Evolutionary conservation across 192 early-diverging fungal species (phyloP).

Genomic region (Coemansia sp.): DNA sequence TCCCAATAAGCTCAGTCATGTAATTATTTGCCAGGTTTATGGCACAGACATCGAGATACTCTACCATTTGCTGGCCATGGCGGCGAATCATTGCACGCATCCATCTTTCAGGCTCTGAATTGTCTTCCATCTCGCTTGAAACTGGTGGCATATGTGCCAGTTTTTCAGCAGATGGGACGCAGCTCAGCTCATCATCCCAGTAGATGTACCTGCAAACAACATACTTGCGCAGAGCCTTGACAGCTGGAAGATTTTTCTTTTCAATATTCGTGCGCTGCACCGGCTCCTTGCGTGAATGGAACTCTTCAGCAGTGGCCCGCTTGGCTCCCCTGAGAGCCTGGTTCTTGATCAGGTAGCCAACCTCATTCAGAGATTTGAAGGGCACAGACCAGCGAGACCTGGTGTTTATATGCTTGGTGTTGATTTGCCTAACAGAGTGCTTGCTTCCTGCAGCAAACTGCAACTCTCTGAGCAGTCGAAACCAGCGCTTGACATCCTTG

Average conservation of each 20-base stretch:
- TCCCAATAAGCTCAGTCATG: slow-evolving; percentile 14
- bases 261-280: slow-evolving; percentile 38
- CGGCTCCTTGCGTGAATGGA: neutral
- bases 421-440: slow-evolving; percentile 40
- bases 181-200: slow-evolving; percentile 14
- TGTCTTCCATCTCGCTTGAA: slow-evolving; percentile 24
- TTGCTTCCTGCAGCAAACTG: slow-evolving; percentile 30
- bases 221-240: slow-evolving; percentile 41
- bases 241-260: slow-evolving; percentile 41
- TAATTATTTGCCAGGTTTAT: slow-evolving; percentile 34
- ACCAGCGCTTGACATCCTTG: slow-evolving; percentile 31
- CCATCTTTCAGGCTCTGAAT: slow-evolving; percentile 46
- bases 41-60: slow-evolving; percentile 36
- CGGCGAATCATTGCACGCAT: slow-evolving; percentile 45
- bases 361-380: slow-evolving; percentile 47
- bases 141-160: neutral
- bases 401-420: slow-evolving; percentile 53
- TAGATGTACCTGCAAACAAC: slow-evolving; percentile 16
- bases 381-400: slow-evolving; percentile 50
- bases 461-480: slow-evolving; percentile 24
- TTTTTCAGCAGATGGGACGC: neutral
- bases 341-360: slow-evolving; percentile 49
- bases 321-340: slow-evolving; percentile 22
- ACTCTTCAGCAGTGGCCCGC: slow-evolving; percentile 4
- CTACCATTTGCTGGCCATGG: slow-evolving; percentile 31